Evolutionary conservation across 495 filamentous ascomycete genomes (phyloP).

Genomic region (Trypethelium eluteriae): DNA sequence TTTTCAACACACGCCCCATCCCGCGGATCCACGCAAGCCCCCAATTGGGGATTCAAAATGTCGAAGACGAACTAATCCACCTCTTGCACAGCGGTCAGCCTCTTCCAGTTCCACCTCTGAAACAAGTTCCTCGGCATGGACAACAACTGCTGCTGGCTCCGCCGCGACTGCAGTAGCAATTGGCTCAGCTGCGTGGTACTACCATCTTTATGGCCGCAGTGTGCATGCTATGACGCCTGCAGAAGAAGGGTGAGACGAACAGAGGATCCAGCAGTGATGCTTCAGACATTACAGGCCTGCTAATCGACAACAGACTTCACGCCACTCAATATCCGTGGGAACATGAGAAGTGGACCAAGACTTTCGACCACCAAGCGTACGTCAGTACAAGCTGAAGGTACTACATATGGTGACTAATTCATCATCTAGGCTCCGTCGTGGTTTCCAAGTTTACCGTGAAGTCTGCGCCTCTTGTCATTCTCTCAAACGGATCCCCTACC

Average conservation of each 20-base stretch:
- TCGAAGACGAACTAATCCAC: slow-evolving; percentile 19
- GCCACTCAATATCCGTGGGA: slow-evolving; percentile 91
- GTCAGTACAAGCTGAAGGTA: slow-evolving; percentile 30
- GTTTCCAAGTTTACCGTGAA: slow-evolving; percentile 99
- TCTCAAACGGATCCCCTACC: slow-evolving; percentile 86
- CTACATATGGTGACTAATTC: not conserved
- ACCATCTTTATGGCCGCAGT: slow-evolving; percentile 83
- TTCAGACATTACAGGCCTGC: not conserved
- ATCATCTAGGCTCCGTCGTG: slow-evolving; percentile 74
- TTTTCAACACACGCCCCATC: slow-evolving; percentile 16
- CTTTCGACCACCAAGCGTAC: slow-evolving; percentile 95
- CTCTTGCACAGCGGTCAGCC: slow-evolving; percentile 50
- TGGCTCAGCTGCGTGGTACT: slow-evolving; percentile 90
- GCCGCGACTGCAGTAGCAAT: slow-evolving; percentile 76
- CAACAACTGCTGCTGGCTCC: slow-evolving; percentile 69
- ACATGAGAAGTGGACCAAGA: slow-evolving; percentile 80
- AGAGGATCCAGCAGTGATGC: slow-evolving; percentile 16
- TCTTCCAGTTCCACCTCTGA: slow-evolving; percentile 53
- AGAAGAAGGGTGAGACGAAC: slow-evolving; percentile 89
- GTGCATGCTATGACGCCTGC: slow-evolving; percentile 81
- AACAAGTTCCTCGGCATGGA: slow-evolving; percentile 50
- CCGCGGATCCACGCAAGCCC: slow-evolving; percentile 8
- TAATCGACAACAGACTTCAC: slow-evolving; percentile 60
- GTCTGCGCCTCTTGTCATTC: slow-evolving; percentile 98
- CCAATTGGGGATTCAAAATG: slow-evolving; percentile 14